Evolutionary conservation across 495 filamentous ascomycete species (phyloP).

Genomic region (Chlorociboria aeruginascens): DNA sequence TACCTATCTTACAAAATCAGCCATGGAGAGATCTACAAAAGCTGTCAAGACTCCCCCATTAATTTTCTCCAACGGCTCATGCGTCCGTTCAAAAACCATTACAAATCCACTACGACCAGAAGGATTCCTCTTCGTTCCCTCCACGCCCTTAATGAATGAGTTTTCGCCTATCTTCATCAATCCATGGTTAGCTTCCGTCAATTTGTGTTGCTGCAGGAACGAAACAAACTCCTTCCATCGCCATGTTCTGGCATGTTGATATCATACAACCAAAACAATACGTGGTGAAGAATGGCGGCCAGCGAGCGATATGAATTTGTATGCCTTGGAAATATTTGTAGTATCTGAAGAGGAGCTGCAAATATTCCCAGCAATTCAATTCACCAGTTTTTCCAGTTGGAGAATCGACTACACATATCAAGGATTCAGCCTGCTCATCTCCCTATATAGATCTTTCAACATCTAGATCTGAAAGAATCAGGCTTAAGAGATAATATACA

Average conservation of each 20-base stretch:
- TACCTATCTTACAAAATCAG: too few species aligned
- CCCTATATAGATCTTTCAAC: constrained; percentile 52
- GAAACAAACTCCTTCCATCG: constrained; percentile 36
- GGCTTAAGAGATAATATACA: too few species aligned
- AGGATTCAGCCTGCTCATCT: constrained; percentile 32
- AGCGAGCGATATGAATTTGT: constrained; percentile 46
- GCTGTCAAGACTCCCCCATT: too few species aligned
- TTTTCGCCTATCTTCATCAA: not conserved
- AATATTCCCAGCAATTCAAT: constrained; percentile 45
- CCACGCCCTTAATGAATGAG: too few species aligned
- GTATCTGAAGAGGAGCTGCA: constrained; percentile 48
- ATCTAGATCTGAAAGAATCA: not conserved
- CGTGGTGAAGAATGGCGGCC: constrained; percentile 31
- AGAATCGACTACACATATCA: constrained; percentile 31
- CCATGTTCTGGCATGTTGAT: constrained; percentile 30
- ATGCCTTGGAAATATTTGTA: constrained; percentile 37
- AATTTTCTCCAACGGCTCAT: too few species aligned
- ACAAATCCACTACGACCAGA: too few species aligned
- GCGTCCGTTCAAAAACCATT: too few species aligned
- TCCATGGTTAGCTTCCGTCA: constrained; percentile 20
- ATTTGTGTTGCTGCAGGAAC: constrained; percentile 36
- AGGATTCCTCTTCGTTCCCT: too few species aligned
- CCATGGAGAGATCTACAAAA: too few species aligned
- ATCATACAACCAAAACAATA: constrained; percentile 17
- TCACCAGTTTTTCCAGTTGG: constrained; percentile 33